Percentiles rank a stretch among this genome's conserved stretches.
phyloP scores from a whole-genome alignment of 352 stramenopile genomes.

The Blastocystis sp. region DNA sequence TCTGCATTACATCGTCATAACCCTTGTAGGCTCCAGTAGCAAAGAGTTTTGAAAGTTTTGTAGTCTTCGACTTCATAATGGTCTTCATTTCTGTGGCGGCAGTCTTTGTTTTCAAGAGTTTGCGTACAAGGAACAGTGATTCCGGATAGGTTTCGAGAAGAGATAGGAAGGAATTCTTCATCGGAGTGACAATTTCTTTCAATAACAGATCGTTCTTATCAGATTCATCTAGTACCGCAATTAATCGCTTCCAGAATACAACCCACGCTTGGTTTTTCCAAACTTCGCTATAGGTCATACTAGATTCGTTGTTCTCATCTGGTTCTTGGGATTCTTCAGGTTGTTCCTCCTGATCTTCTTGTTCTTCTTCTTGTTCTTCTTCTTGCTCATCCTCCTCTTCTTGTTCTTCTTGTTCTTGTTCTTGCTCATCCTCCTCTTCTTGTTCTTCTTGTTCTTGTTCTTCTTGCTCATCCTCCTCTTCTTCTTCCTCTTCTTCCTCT shows the following conservation, averaged over 20 bases:
- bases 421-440: neutral
- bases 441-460: neutral
- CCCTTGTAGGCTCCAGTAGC: neutral
- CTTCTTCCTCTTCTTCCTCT: slow-evolving; percentile 14
- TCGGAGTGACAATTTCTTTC: neutral
- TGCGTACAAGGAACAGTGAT: neutral
- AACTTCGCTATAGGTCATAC: neutral
- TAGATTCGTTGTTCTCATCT: neutral
- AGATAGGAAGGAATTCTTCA: neutral
- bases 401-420: slow-evolving; percentile 18
- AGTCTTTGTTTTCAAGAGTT: neutral
- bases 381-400: slow-evolving; percentile 5
- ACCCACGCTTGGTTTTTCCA: neutral
- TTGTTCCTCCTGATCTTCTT: neutral
- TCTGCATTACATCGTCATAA: slow-evolving; percentile 8
- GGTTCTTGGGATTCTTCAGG: neutral
- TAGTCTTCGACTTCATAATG: neutral
- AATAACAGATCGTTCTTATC: neutral
- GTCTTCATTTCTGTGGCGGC: neutral
- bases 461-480: neutral
- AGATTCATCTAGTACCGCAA: neutral
- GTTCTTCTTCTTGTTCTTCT: neutral
- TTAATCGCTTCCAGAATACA: neutral
- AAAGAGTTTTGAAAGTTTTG: neutral
- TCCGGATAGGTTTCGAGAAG: neutral